phyloP scores from a whole-genome alignment of 768 basidiomycete genomes.

The Kwoniella sp. region DNA sequence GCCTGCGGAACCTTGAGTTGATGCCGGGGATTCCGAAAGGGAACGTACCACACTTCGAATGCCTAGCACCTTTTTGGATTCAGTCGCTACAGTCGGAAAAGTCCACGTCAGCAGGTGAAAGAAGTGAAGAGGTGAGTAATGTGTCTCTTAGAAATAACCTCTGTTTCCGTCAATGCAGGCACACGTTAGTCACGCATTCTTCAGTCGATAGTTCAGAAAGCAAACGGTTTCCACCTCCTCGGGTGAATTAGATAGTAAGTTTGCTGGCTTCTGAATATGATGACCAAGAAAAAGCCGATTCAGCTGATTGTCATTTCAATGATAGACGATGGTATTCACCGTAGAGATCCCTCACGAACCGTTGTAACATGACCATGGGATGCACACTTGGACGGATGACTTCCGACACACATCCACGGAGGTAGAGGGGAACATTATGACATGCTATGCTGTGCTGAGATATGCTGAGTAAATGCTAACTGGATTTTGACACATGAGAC shows the following conservation, averaged over 20 bases:
- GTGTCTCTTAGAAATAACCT: no score
- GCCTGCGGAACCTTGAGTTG: neutral
- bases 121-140: no score
- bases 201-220: no score
- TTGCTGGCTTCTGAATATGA: no score
- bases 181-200: no score
- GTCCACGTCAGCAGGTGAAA: neutral
- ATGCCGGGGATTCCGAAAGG: neutral
- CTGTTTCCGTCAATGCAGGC: no score
- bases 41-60: neutral
- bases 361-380: neutral
- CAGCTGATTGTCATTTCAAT: neutral
- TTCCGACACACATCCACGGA: no score
- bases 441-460: neutral
- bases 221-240: neutral
- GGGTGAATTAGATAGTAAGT: neutral
- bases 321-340: neutral
- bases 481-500: neutral
- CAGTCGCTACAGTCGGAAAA: neutral
- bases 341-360: no score
- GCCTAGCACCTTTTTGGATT: no score
- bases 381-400: neutral
- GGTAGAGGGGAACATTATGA: conserved; percentile 1
- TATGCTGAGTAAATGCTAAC: neutral
- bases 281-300: neutral